Evolutionary conservation across 2,329 filamentous ascomycete genomes (phyloP).

Genomic region (Aspergillus thermomutatus): DNA sequence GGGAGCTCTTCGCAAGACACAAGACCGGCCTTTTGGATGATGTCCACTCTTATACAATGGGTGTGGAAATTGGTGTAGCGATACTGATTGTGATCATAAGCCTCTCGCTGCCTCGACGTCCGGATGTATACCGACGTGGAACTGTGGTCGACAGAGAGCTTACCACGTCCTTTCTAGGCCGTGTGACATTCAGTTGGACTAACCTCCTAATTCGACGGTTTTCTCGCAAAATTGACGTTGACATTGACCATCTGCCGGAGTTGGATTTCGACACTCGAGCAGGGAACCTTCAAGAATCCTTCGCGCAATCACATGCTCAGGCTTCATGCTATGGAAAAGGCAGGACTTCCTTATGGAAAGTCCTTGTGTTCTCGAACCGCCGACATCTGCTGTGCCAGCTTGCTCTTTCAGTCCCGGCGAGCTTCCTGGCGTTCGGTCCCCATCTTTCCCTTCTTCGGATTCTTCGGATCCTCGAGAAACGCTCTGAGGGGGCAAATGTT

Average conservation of each 20-base stretch:
- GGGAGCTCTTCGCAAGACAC: neutral
- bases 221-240: constrained; percentile 56
- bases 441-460: constrained; percentile 67
- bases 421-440: constrained; percentile 64
- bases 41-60: neutral
- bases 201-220: constrained; percentile 54
- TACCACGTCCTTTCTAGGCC: constrained; percentile 58
- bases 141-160: constrained; percentile 61
- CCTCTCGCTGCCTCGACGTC: constrained; percentile 58
- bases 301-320: constrained; percentile 23
- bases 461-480: constrained; percentile 60
- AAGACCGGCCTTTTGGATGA: neutral
- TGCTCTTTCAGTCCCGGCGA: constrained; percentile 52
- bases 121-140: constrained; percentile 61
- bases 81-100: neutral
- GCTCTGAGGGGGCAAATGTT: constrained; percentile 44
- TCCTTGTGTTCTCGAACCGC: constrained; percentile 58
- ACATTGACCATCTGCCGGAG: constrained; percentile 60
- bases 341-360: constrained; percentile 54
- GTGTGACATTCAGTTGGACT: constrained; percentile 67
- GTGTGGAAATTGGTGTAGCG: neutral
- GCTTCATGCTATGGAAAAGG: constrained; percentile 15
- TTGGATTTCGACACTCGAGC: constrained; percentile 56
- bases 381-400: constrained; percentile 57
- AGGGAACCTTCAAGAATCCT: constrained; percentile 51